Evolutionary conservation across 2,329 filamentous ascomycete genomes (phyloP).

Genomic region (Botrytis paeoniae): DNA sequence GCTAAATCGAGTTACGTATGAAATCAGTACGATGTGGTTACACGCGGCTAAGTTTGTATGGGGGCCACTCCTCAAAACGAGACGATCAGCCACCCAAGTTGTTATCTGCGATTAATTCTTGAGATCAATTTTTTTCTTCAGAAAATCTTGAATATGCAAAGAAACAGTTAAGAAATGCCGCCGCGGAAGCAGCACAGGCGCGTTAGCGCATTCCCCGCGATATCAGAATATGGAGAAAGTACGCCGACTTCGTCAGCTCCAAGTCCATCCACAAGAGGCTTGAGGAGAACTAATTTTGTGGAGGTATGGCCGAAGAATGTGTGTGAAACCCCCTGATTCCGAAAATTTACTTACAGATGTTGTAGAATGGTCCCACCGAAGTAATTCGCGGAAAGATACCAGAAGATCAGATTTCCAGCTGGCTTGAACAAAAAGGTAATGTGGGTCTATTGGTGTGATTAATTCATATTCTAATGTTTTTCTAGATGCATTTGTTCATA

Average conservation of each 20-base stretch:
- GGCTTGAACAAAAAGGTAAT: constrained; percentile 11
- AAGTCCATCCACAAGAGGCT: neutral
- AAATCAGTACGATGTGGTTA: neutral
- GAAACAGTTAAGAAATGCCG: neutral
- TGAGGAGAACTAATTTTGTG: constrained; percentile 6
- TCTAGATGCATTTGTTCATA: neutral
- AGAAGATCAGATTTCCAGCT: constrained; percentile 3
- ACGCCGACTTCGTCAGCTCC: neutral
- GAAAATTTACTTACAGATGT: too few relatives aligned
- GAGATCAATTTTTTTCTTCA: neutral
- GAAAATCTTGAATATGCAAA: neutral
- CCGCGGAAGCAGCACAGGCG: constrained; percentile 9
- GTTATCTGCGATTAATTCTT: neutral
- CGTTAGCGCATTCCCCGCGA: constrained; percentile 12
- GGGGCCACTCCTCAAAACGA: constrained; percentile 1
- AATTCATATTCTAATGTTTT: neutral
- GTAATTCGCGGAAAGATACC: constrained; percentile 1
- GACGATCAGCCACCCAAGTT: neutral
- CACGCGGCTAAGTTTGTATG: neutral
- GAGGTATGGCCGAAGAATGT: constrained; percentile 13
- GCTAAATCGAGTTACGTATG: constrained; percentile 2
- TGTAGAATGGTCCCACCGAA: constrained; percentile 5
- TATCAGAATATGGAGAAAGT: constrained; percentile 6
- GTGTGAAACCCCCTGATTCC: neutral
- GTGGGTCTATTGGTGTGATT: neutral